phyloP scores from a whole-genome alignment of 2,329 filamentous ascomycete genomes.

The Aureobasidium zeae region DNA sequence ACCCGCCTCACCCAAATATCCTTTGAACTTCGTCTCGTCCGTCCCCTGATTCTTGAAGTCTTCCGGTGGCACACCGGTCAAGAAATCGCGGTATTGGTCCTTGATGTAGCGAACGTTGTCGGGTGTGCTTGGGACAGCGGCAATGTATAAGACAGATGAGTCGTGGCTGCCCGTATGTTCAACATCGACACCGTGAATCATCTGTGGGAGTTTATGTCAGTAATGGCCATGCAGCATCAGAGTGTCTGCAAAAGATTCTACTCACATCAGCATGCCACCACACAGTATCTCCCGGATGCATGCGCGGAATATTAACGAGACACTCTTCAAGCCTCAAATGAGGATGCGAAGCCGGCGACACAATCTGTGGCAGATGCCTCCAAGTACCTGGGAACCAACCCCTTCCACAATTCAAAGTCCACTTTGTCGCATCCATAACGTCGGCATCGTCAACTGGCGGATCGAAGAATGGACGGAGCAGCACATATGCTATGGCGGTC shows the following conservation, averaged over 20 bases:
- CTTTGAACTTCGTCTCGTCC: background rate
- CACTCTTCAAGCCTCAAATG: conserved; percentile 10
- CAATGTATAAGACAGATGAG: conserved; percentile 7
- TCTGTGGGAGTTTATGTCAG: background rate
- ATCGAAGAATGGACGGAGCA: conserved; percentile 6
- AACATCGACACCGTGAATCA: conserved; percentile 10
- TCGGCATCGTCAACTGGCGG: background rate
- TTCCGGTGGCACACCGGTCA: background rate
- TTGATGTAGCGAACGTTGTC: background rate
- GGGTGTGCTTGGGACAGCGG: background rate
- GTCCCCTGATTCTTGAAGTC: conserved; percentile 1
- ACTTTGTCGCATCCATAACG: conserved; percentile 4
- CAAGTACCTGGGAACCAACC: conserved; percentile 7
- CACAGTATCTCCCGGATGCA: conserved; percentile 5
- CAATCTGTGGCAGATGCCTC: conserved; percentile 4
- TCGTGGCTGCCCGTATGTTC: background rate
- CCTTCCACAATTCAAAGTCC: conserved; percentile 2
- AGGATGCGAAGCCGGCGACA: conserved; percentile 3
- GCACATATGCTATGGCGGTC: conserved; percentile 8
- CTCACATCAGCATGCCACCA: conserved; percentile 11
- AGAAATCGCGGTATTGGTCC: background rate
- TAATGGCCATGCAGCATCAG: no score
- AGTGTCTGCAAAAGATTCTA: no score
- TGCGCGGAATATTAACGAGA: conserved; percentile 7
- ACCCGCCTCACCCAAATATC: background rate